A percentile compares a stretch with the other conserved stretches of the same genome.
Evolutionary conservation across 2,329 filamentous ascomycete genomes (phyloP).

Genomic region (Fusarium praegraminearum): DNA sequence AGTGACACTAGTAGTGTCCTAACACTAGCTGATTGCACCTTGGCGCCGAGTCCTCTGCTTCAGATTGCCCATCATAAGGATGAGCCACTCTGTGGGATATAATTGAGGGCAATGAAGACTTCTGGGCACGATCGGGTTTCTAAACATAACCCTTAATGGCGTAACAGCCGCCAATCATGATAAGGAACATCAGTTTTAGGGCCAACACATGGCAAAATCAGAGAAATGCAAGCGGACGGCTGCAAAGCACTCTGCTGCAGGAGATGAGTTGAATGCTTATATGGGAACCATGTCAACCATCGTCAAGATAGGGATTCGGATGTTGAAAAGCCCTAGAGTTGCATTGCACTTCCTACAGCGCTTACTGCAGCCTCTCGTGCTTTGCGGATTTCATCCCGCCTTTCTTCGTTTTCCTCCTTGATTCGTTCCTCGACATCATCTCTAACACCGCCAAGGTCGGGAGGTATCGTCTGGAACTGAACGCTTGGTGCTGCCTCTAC

Average conservation of each 20-base stretch:
- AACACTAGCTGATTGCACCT: not conserved
- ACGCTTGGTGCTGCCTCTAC: slow-evolving; percentile 88
- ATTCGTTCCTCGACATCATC: slow-evolving; percentile 76
- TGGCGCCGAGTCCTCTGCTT: not conserved
- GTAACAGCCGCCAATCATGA: slow-evolving; percentile 6
- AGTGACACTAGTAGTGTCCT: not conserved
- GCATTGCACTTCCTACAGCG: slow-evolving; percentile 68
- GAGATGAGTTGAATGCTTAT: slow-evolving; percentile 7
- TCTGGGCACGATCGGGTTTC: not conserved
- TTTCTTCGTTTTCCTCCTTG: slow-evolving; percentile 72
- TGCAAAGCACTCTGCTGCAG: not conserved
- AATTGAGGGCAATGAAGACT: slow-evolving; percentile 6
- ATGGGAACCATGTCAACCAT: not conserved
- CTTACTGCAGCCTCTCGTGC: slow-evolving; percentile 69
- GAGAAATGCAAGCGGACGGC: slow-evolving; percentile 5
- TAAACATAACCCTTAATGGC: not conserved
- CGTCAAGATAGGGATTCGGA: not conserved
- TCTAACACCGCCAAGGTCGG: slow-evolving; percentile 76
- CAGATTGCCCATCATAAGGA: not conserved
- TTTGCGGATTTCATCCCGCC: slow-evolving; percentile 65
- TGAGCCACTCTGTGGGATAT: slow-evolving; percentile 17
- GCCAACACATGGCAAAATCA: slow-evolving; percentile 4
- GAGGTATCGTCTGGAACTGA: slow-evolving; percentile 83
- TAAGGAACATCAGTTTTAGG: slow-evolving; percentile 1
- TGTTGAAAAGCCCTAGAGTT: slow-evolving; percentile 52